A percentile compares a stretch with the other conserved stretches of the same genome.
These are phyloP conservation scores for Capniomyces stellatus DNA, from an alignment of 371 early-diverging fungal species.

Conservation along the genomic window DNA sequence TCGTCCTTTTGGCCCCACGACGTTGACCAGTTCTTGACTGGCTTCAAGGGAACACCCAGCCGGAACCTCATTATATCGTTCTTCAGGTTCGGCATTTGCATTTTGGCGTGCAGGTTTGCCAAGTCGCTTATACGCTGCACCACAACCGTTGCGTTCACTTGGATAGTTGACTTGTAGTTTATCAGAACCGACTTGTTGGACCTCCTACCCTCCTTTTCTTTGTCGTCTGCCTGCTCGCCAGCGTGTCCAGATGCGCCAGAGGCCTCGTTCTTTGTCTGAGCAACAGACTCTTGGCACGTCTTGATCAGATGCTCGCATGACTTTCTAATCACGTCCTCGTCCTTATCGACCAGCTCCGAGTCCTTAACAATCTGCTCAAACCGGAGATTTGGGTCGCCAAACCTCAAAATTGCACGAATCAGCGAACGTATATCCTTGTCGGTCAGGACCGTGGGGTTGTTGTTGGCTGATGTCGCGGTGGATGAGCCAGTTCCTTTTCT, in stretches of 20 bases:
- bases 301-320: constrained; percentile 38
- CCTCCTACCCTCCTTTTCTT: constrained; percentile 31
- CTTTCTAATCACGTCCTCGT: constrained; percentile 35
- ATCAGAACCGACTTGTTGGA: constrained; percentile 60
- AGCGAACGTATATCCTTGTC: constrained; percentile 70
- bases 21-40: constrained; percentile 69
- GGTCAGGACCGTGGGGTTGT: constrained; percentile 26
- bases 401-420: constrained; percentile 55
- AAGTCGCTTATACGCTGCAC: constrained; percentile 16
- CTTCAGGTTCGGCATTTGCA: constrained; percentile 9
- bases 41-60: constrained; percentile 47
- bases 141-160: constrained; percentile 59
- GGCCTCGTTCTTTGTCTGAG: constrained; percentile 18
- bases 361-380: constrained; percentile 60
- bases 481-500: neutral
- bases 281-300: constrained; percentile 52
- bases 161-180: constrained; percentile 54
- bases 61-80: constrained; percentile 28
- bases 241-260: constrained; percentile 13
- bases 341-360: constrained; percentile 55
- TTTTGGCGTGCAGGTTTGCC: constrained; percentile 13
- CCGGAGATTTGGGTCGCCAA: constrained; percentile 57
- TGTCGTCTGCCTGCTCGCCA: constrained; percentile 22
- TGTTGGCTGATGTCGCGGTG: neutral
- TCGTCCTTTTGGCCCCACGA: constrained; percentile 87